Evolutionary conservation across 2,329 filamentous ascomycete species (phyloP), one percentile per base, ranked within the genome.

Genomic region (Fusarium azukiicola): DNA sequence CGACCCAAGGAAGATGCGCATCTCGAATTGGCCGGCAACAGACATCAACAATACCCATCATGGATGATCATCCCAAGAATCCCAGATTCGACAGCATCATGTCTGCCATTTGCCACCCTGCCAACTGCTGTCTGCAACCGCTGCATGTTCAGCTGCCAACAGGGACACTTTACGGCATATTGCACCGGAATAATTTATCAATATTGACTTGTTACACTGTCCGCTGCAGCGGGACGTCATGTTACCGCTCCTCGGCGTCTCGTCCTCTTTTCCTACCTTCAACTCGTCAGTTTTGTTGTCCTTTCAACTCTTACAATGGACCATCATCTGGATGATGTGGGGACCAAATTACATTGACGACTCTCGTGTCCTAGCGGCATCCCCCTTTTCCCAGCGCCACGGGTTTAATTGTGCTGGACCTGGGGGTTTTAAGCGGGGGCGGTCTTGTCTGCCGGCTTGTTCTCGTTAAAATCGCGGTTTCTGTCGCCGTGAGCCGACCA

Each of bases 251-350:
- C 47, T 74, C 71, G 46, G 63, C 54, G 69, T 19, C 42, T 27
- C 72, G 50, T 74, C 56, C 36, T 69, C n/a, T 67, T 71, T 64
- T 67, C 49, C n/a, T 38, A 36, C 36, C 61, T 67, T 27, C 58
- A 61, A 42, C 58, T 61, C 54, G 69, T 72, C 71, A 71, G 67
- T 50, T 47, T 58, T 69, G 64, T 56, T 69, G 66, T 67, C 69
- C 61, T 68, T 72, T 73, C 75, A 78, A 73, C 69, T 69, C 47
- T 67, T 67, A 78, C 74, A 75, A 71, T 73, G 68, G 67, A 71
- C 72, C 54, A 79, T 81, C 80, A 80, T 81, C 79, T 81, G 74
- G 78, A 81, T 75, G 68, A 67, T 82, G 81, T 27, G 27, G 80
- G 78, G 79, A 67, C 75, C 79, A 81, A 82, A 82, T 82, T 82